Percentiles rank a stretch among this genome's conserved stretches.
Evolutionary conservation across 768 basidiomycete species (phyloP).

Genomic region (Mycena vitilis): DNA sequence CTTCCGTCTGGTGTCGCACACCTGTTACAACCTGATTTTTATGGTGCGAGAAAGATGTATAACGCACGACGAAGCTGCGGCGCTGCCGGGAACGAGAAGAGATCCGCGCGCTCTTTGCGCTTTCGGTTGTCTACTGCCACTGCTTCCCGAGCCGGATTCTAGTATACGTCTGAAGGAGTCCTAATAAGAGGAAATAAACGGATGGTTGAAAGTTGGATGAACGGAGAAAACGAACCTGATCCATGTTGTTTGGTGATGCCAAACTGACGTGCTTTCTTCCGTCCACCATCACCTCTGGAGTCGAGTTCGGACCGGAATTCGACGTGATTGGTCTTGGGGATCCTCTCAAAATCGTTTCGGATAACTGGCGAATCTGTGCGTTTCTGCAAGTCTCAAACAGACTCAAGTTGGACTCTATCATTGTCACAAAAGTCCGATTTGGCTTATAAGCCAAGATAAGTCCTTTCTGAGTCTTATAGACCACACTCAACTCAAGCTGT

Average conservation of each 20-base stretch:
- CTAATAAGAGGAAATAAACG: slow-evolving; percentile 44
- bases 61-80: slow-evolving; percentile 45
- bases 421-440: neutral
- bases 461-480: neutral
- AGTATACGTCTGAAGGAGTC: slow-evolving; percentile 71
- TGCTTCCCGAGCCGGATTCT: slow-evolving; percentile 44
- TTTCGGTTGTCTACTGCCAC: slow-evolving; percentile 35
- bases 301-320: no score
- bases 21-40: slow-evolving; percentile 18
- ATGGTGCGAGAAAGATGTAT: neutral
- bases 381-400: no score
- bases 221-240: slow-evolving; percentile 44
- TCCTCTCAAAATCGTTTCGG: no score
- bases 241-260: slow-evolving; percentile 39
- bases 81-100: slow-evolving; percentile 39
- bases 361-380: no score
- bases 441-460: neutral
- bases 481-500: neutral
- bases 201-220: neutral
- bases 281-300: no score
- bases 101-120: slow-evolving; percentile 47
- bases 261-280: no score
- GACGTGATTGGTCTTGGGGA: no score
- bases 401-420: no score
- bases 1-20: slow-evolving; percentile 52